Conservation (phyloP, 1,284 basidiomycete species). For the Boletus semigastroideus region DNA sequence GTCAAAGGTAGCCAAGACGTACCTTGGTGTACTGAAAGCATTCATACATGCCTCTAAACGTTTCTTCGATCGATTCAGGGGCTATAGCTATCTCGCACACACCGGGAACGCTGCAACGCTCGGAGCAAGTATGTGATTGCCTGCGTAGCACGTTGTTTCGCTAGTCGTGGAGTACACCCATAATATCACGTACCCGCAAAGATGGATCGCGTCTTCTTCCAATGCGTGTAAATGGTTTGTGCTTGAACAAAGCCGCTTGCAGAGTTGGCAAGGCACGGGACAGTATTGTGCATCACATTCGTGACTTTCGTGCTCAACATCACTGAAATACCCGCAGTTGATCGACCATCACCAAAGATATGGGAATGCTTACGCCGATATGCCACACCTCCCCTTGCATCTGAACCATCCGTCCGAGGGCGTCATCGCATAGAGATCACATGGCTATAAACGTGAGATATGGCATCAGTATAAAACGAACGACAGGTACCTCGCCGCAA, state of each 20-base stretch:
- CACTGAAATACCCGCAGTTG: constrained; percentile 30
- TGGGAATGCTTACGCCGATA: constrained; percentile 39
- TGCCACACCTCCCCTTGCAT: constrained; percentile 44
- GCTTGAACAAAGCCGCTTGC: constrained; percentile 47
- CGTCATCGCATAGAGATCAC: constrained; percentile 37
- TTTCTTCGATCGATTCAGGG: constrained; percentile 55
- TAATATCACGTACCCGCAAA: constrained; percentile 52
- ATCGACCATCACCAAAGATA: not conserved
- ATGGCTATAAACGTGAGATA: constrained; percentile 38
- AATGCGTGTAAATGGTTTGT: constrained; percentile 52
- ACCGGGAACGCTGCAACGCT: constrained; percentile 43
- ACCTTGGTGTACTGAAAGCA: constrained; percentile 49
- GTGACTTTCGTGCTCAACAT: constrained; percentile 45
- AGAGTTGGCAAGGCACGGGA: constrained; percentile 51
- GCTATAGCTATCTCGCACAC: constrained; percentile 54
- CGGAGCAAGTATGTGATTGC: constrained; percentile 47
- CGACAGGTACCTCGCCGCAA: constrained; percentile 49
- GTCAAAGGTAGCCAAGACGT: constrained; percentile 2
- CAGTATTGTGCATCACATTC: constrained; percentile 49
- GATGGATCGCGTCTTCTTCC: constrained; percentile 42
- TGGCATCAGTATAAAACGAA: not conserved
- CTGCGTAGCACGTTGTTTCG: not conserved
- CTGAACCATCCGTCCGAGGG: constrained; percentile 34
- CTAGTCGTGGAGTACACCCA: constrained; percentile 14
- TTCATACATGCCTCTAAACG: constrained; percentile 47